Evolutionary conservation across 2,329 filamentous ascomycete genomes (phyloP).

Genomic region (Paecilomyces sp.): DNA sequence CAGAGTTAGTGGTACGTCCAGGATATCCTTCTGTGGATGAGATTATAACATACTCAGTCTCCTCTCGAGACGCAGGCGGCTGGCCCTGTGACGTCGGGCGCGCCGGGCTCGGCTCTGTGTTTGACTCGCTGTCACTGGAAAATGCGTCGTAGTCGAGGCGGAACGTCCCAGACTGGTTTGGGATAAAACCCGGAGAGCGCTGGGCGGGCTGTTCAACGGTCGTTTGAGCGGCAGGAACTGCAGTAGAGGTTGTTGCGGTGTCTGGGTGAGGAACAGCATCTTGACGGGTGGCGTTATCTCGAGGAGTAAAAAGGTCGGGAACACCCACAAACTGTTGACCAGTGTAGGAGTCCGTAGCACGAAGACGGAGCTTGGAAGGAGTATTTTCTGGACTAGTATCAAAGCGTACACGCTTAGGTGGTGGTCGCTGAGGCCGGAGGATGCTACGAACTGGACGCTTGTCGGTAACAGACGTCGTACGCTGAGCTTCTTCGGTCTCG

Average conservation of each 20-base stretch:
- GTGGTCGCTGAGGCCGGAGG: slow-evolving; percentile 5
- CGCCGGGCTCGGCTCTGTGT: neutral
- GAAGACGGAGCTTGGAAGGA: slow-evolving; percentile 12
- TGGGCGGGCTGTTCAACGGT: slow-evolving; percentile 2
- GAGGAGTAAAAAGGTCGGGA: neutral
- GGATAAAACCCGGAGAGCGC: slow-evolving; percentile 14
- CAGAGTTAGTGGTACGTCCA: neutral
- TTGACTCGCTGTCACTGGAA: slow-evolving; percentile 13
- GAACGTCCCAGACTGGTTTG: slow-evolving; percentile 19
- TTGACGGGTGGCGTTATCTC: neutral
- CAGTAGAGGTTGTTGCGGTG: neutral
- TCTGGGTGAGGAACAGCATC: neutral
- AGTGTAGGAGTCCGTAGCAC: slow-evolving; percentile 1
- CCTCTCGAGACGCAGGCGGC: neutral
- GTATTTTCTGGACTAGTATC: slow-evolving; percentile 14
- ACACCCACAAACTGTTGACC: neutral
- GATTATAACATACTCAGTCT: neutral
- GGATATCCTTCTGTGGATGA: slow-evolving; percentile 2
- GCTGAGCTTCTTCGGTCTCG: slow-evolving; percentile 9
- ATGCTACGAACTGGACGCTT: slow-evolving; percentile 4
- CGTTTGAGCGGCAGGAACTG: neutral
- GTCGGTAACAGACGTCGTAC: slow-evolving; percentile 5
- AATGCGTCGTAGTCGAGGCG: slow-evolving; percentile 23
- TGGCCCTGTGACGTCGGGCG: neutral
- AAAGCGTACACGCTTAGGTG: slow-evolving; percentile 15